Conservation (phyloP, 768 basidiomycete genomes). For the Auricularia sp. region DNA sequence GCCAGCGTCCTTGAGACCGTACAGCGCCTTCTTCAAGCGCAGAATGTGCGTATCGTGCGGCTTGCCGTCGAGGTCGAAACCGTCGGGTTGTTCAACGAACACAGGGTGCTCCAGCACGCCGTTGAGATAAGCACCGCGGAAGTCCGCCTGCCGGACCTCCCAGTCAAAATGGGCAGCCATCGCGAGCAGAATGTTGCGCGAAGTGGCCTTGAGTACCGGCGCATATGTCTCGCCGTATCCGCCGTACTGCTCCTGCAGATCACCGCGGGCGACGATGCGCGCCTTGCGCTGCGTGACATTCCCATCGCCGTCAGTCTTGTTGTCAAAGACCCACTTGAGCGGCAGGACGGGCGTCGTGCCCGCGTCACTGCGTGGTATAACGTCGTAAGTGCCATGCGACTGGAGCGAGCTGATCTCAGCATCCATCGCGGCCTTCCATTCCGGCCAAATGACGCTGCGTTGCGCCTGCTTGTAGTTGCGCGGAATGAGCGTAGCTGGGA, state of each 20-base stretch:
- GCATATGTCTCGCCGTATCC: conserved; percentile 17
- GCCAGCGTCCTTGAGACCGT: conserved; percentile 29
- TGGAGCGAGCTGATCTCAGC: conserved; percentile 14
- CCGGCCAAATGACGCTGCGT: too few species aligned
- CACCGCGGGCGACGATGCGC: too few species aligned
- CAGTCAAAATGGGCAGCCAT: conserved; percentile 25
- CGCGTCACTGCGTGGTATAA: conserved; percentile 10
- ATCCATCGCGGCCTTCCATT: conserved; percentile 15
- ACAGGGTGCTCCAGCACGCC: conserved; percentile 19
- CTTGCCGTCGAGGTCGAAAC: conserved; percentile 14
- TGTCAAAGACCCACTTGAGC: conserved; percentile 18
- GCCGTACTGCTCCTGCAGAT: conserved; percentile 28
- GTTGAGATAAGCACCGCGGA: conserved; percentile 32
- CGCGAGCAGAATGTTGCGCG: conserved; percentile 26
- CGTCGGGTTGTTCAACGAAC: conserved; percentile 27
- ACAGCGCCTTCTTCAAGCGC: conserved; percentile 18
- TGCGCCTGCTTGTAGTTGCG: too few species aligned
- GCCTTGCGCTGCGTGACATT: conserved; percentile 21
- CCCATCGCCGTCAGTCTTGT: conserved; percentile 19
- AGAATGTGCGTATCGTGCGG: conserved; percentile 8
- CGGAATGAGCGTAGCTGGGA: too few species aligned
- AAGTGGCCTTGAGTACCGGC: conserved; percentile 11
- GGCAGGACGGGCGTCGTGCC: conserved; percentile 14
- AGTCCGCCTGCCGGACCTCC: conserved; percentile 30
- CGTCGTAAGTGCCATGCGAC: conserved; percentile 12